Conservation (phyloP, 495 filamentous ascomycete species). For the Aspergillus diversus region DNA sequence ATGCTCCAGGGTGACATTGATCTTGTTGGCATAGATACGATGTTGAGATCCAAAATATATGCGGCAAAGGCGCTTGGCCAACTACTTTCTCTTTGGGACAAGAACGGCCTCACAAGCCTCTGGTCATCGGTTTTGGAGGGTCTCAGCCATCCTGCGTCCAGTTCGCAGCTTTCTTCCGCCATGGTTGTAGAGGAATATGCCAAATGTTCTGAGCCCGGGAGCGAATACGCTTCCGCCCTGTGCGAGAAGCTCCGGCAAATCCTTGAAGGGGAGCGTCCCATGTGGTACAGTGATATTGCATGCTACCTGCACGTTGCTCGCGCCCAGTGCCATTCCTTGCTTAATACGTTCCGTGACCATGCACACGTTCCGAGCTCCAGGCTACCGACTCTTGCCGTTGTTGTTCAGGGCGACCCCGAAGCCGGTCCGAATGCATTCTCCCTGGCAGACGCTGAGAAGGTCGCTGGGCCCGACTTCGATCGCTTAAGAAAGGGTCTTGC, state of each 20-base stretch:
- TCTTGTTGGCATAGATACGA: constrained; percentile 82
- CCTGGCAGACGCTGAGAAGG: constrained; percentile 81
- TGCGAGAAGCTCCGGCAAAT: constrained; percentile 67
- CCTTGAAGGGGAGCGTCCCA: constrained; percentile 78
- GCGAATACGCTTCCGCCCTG: constrained; percentile 57
- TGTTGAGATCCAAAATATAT: constrained; percentile 85
- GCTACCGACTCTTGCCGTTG: constrained; percentile 78
- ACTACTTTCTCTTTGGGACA: constrained; percentile 49
- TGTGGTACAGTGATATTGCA: constrained; percentile 83
- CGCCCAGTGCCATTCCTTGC: constrained; percentile 83
- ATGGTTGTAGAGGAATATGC: constrained; percentile 92
- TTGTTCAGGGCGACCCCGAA: constrained; percentile 89
- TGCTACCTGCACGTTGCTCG: constrained; percentile 86
- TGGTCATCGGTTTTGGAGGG: constrained; percentile 60
- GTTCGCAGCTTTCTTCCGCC: constrained; percentile 79
- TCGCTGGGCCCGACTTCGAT: constrained; percentile 81
- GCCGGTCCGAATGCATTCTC: constrained; percentile 92
- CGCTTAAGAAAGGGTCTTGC: constrained; percentile 81
- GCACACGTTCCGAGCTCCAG: constrained; percentile 73
- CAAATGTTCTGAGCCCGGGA: constrained; percentile 36
- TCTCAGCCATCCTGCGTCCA: constrained; percentile 72
- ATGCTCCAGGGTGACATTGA: constrained; percentile 98
- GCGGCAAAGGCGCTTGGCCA: constrained; percentile 81
- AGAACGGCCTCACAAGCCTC: constrained; percentile 42
- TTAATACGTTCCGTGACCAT: constrained; percentile 87